Evolutionary conservation across 2,329 filamentous ascomycete genomes (phyloP).

Genomic region (Pseudocercospora fuligena): DNA sequence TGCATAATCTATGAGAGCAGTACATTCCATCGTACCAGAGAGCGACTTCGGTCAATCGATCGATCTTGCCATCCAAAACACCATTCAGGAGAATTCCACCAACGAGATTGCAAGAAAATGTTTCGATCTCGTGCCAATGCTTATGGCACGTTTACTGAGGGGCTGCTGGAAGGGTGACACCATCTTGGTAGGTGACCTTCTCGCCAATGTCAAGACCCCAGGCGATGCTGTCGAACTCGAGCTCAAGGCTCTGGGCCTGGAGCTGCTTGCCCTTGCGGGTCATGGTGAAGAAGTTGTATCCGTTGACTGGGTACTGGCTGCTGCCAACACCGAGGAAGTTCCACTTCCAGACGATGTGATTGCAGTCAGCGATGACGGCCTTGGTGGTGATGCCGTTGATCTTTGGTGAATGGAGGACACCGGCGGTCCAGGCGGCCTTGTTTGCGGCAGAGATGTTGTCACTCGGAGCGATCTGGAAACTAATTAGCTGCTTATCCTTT

Average conservation of each 20-base stretch:
- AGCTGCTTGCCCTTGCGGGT: constrained; percentile 3
- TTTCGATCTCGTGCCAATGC: background rate
- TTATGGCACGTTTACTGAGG: background rate
- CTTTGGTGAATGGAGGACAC: constrained; percentile 5
- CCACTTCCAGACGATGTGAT: constrained; percentile 26
- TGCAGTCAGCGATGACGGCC: constrained; percentile 17
- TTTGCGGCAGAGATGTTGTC: constrained; percentile 6
- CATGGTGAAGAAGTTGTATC: constrained; percentile 20
- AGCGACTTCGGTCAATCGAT: background rate
- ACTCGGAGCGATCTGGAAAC: constrained; percentile 5
- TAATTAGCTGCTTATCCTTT: background rate
- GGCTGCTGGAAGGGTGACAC: background rate
- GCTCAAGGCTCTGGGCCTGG: constrained; percentile 7
- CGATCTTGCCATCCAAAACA: no score
- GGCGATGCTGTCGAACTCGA: constrained; percentile 21
- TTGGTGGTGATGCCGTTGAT: constrained; percentile 19
- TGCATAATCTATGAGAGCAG: background rate
- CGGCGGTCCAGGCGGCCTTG: constrained; percentile 14
- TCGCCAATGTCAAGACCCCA: constrained; percentile 16
- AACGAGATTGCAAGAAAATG: no score
- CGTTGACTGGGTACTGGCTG: constrained; percentile 17
- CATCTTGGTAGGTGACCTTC: constrained; percentile 14
- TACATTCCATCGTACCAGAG: background rate
- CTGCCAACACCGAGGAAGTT: constrained; percentile 17
- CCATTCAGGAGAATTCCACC: no score